Conservation (phyloP, 2,329 filamentous ascomycete species). For the Stemphylium vesicarium region DNA sequence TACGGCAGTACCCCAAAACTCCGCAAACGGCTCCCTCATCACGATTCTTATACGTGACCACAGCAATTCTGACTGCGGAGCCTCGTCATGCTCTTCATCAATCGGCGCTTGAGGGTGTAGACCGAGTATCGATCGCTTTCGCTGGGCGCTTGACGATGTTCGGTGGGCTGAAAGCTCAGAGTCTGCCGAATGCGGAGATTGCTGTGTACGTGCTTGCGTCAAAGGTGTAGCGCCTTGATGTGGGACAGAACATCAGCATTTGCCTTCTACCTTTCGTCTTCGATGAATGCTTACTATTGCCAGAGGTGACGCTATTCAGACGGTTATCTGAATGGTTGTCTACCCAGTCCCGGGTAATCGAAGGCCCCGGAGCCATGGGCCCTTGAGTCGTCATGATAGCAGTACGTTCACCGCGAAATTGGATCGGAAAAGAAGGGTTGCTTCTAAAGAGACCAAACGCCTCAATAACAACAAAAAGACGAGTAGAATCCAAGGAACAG, state of each 20-base stretch:
- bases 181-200: conserved; percentile 19
- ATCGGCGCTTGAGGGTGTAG: conserved; percentile 52
- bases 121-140: conserved; percentile 39
- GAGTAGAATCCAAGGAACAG: background rate
- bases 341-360: conserved; percentile 30
- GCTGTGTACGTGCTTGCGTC: conserved; percentile 26
- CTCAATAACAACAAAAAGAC: background rate
- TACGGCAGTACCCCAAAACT: conserved; percentile 53
- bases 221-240: conserved; percentile 16
- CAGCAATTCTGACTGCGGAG: conserved; percentile 43
- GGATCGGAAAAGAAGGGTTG: background rate
- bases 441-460: background rate
- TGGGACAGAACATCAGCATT: background rate
- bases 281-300: background rate
- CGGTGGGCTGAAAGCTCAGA: conserved; percentile 18
- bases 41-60: conserved; percentile 49
- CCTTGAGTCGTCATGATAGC: conserved; percentile 15
- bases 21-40: conserved; percentile 53
- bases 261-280: background rate
- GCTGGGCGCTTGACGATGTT: conserved; percentile 31
- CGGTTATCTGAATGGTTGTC: conserved; percentile 15
- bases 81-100: conserved; percentile 50
- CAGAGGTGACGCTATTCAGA: conserved; percentile 16
- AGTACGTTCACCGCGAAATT: background rate
- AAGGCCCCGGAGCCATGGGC: conserved; percentile 23